Evolutionary conservation across 805 yeast genomes (phyloP), one percentile per base, ranked within the genome.

Genomic region (Saccharomycopsis fibuligera): DNA sequence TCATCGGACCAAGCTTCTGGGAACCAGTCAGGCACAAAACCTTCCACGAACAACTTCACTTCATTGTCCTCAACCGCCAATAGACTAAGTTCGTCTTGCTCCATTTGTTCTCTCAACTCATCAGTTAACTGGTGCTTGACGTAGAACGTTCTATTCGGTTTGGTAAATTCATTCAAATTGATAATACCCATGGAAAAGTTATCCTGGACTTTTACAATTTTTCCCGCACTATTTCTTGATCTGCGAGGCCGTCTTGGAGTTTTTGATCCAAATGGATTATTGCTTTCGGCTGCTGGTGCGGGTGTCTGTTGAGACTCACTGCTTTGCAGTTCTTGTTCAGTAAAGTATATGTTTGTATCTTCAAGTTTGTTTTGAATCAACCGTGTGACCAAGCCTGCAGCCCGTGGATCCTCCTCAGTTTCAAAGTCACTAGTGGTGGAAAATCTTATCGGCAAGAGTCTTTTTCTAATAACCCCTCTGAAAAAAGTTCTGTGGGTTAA

Each of bases 401-500:
- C 6, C n/a, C n/a, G n/a, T n/a, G n/a, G n/a, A n/a, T n/a, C n/a
- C 19, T 9, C 31, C 9, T 39, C 31, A 25, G 14, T 27, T n/a
- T 30, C 27, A n/a, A 16, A 12, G 5, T 23, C 45, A 35, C 12
- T 42, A 14, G 54, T 55, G 9, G 52, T 25, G 22, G 64, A 59
- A 27, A 75, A 59, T 40, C 68, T 70, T 1, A 83, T 79, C 0
- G 98, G 97, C 41, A 86, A 77, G 2, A 88, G 68, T 48, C 98
- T 70, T 58, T 90, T 89, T 27, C 95, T 72, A n/a, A 90, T 76
- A 1, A 81, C 76, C 2, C 96, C 96, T 29, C 83, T 80, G 52
- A 86, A 86, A 59, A 75, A 82, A 0, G 97, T 83, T 58, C 99
- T 75, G 16, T 90, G 88, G 0, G 97, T 90, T 45, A 93, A 70